Base-by-base conservation (phyloP, 164 flowering plant species). In the Kingdonia uniflora region DNA sequence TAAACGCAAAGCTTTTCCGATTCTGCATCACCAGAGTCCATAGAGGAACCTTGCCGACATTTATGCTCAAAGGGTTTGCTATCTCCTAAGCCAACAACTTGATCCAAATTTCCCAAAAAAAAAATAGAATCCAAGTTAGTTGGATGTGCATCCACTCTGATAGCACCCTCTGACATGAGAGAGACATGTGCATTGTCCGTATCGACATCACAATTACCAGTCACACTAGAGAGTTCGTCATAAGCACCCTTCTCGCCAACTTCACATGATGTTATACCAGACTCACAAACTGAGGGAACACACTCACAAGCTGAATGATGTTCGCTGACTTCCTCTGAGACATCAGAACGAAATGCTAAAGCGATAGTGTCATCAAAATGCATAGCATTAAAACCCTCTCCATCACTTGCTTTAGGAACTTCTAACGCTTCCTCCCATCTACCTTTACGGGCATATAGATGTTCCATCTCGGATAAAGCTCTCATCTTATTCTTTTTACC, bases 401-500 rank as follows among this genome's bases (percentile, higher is more conserved):
- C 74, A 57, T 54, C 69, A 67, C 68, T 71, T 72, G 68, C 74
- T 65, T 56, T 57, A 23, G 65, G 53, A 54, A 51, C 46, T 53
- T 67, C 74, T 19, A 33, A 43, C 29, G 29, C 51, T 57, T 45
- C 63, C 24, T 69, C 67, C 33, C 25, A 41, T 14, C 17, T 44
- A 42, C 70, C 66, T 23, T 57, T 47, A 29, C 25, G 21, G 8
- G 35, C 35, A 29, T 4, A 29, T 8, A 29, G 35, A 3, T 29
- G 35, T 29, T 8, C 35, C 4, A 29, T 8, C 49, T 14, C 20
- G 39, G 41, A 47, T 25, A 56, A 38, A 45, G 56, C 44, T 60
- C 66, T 79, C 57, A 16, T 19, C 11, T 23, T 60, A 42, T 74
- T 85, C 66, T 67, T 72, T 68, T 68, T 82, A 52, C 71, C 70